phyloP scores from a whole-genome alignment of 1,139 yeast genomes.

The Kurtzmaniella quercitrusa region DNA sequence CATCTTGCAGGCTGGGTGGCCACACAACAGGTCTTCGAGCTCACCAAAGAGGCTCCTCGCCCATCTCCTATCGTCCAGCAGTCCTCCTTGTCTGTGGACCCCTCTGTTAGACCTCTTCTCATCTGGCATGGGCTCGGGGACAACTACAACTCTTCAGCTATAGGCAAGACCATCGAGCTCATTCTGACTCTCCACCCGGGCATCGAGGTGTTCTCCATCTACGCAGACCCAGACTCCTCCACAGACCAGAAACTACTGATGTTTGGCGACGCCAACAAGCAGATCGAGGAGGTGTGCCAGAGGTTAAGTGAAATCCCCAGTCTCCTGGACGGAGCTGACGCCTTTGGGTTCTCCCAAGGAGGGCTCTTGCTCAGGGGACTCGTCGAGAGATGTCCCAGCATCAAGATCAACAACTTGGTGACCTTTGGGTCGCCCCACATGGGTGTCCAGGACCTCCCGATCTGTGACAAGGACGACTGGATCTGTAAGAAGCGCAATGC shows the following conservation, averaged over 20 bases:
- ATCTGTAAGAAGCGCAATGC: conserved; percentile 55
- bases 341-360: conserved; percentile 81
- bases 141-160: conserved; percentile 59
- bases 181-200: conserved; percentile 47
- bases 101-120: conserved; percentile 48
- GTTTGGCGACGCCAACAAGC: conserved; percentile 55
- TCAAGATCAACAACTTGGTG: conserved; percentile 50
- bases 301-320: conserved; percentile 37
- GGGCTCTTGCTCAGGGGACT: conserved; percentile 69
- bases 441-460: conserved; percentile 69
- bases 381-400: conserved; percentile 49
- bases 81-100: not conserved
- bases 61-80: conserved; percentile 2
- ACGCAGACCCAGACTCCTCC: conserved; percentile 43
- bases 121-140: conserved; percentile 89
- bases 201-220: conserved; percentile 49
- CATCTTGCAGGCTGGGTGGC: not conserved
- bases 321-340: conserved; percentile 57
- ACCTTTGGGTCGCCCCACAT: conserved; percentile 84
- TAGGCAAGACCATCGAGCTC: conserved; percentile 42
- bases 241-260: conserved; percentile 54
- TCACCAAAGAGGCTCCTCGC: not conserved
- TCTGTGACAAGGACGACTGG: conserved; percentile 55
- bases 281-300: conserved; percentile 33
- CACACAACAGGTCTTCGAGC: not conserved